Conservation (phyloP, 495 filamentous ascomycete genomes). For the Aspergillus ostianus region DNA sequence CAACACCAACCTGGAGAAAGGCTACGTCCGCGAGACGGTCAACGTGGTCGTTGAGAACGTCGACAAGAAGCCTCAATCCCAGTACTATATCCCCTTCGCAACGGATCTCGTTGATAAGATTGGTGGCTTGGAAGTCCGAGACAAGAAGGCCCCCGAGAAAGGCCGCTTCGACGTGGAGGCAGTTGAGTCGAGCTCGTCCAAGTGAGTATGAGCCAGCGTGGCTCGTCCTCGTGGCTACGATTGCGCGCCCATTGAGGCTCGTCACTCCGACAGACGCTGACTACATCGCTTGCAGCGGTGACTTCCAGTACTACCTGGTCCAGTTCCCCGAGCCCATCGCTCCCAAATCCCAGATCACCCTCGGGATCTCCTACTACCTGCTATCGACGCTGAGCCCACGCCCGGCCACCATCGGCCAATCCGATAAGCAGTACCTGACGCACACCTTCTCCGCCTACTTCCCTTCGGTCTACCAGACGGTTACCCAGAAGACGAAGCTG, state of each 20-base stretch:
- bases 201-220: slow-evolving; percentile 26
- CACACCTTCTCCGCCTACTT: slow-evolving; percentile 81
- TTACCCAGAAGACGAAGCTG: slow-evolving; percentile 94
- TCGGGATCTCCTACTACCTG: slow-evolving; percentile 80
- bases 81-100: slow-evolving; percentile 87
- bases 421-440: slow-evolving; percentile 80
- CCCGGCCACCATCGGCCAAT: slow-evolving; percentile 75
- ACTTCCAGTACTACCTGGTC: slow-evolving; percentile 81
- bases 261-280: neutral
- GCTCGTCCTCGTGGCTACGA: slow-evolving; percentile 21
- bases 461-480: slow-evolving; percentile 75
- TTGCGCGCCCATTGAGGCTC: slow-evolving; percentile 19
- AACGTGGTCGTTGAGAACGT: slow-evolving; percentile 94
- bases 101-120: slow-evolving; percentile 68
- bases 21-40: slow-evolving; percentile 81
- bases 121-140: slow-evolving; percentile 84
- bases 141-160: slow-evolving; percentile 74
- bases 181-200: slow-evolving; percentile 38
- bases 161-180: slow-evolving; percentile 66
- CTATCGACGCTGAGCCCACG: slow-evolving; percentile 73
- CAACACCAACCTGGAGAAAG: slow-evolving; percentile 87
- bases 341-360: slow-evolving; percentile 72
- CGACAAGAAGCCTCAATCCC: slow-evolving; percentile 68
- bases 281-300: slow-evolving; percentile 41
- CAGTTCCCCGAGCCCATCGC: slow-evolving; percentile 70